phyloP scores from a whole-genome alignment of 2,329 filamentous ascomycete genomes.

The Colletotrichum melonis region DNA sequence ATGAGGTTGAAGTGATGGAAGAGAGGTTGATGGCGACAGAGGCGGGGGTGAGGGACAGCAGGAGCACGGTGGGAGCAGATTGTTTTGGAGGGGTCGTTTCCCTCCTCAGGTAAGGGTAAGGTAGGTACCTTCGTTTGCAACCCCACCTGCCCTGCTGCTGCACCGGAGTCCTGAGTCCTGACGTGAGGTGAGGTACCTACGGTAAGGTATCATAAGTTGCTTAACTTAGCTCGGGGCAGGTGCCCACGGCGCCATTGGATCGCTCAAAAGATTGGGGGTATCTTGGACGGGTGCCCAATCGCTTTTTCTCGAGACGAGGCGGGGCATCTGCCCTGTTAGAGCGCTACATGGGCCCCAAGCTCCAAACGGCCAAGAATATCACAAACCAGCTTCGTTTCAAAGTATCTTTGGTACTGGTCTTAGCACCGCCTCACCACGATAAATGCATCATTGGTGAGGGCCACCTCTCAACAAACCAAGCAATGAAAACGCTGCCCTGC shows the following conservation, averaged over 20 bases:
- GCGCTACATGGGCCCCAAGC: constrained; percentile 16
- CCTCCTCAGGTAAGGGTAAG: background rate
- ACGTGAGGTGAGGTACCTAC: constrained; percentile 25
- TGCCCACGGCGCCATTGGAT: constrained; percentile 14
- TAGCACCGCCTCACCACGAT: constrained; percentile 22
- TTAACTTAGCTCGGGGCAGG: background rate
- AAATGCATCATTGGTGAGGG: constrained; percentile 30
- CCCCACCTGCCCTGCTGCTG: constrained; percentile 16
- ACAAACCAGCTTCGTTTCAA: constrained; percentile 25
- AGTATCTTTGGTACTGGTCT: constrained; percentile 2
- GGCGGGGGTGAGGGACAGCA: constrained; percentile 9
- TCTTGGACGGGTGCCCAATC: constrained; percentile 24
- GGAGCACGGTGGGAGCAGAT: constrained; percentile 18
- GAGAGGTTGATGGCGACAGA: constrained; percentile 11
- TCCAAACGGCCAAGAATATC: constrained; percentile 17
- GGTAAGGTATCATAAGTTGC: constrained; percentile 11
- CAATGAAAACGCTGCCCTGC: constrained; percentile 28
- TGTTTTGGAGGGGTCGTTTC: constrained; percentile 36
- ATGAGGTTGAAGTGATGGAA: constrained; percentile 16
- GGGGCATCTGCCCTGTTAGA: constrained; percentile 34
- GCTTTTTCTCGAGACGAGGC: constrained; percentile 3
- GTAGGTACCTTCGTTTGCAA: background rate
- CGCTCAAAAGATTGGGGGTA: constrained; percentile 31
- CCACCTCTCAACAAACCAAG: constrained; percentile 32
- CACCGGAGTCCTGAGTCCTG: background rate